Percentiles rank a stretch among this genome's conserved stretches.
These are phyloP conservation scores for Rubroboletus pulcherrimus DNA, from an alignment of 768 basidiomycete genomes.

Conservation along the genomic window DNA sequence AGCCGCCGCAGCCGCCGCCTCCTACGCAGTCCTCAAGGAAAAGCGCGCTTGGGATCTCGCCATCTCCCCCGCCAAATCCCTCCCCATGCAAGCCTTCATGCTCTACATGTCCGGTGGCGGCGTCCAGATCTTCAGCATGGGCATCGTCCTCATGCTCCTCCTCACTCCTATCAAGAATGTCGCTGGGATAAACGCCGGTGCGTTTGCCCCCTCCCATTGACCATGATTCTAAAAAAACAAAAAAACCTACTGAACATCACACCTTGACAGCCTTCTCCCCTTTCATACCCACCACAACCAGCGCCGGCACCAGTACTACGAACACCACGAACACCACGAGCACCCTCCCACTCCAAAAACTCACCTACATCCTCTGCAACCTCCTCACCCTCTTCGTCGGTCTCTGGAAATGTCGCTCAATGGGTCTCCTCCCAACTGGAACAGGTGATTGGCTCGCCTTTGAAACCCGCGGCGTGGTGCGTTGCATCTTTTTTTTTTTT, in stretches of 20 bases:
- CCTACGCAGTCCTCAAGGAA: slow-evolving; percentile 66
- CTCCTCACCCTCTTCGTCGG: slow-evolving; percentile 77
- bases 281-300: slow-evolving; percentile 45
- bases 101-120: slow-evolving; percentile 97
- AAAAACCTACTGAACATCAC: background rate
- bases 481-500: background rate
- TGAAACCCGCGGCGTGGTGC: slow-evolving; percentile 69
- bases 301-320: background rate
- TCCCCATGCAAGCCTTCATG: slow-evolving; percentile 98
- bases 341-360: slow-evolving; percentile 65
- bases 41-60: slow-evolving; percentile 86
- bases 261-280: slow-evolving; percentile 63
- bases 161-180: slow-evolving; percentile 83
- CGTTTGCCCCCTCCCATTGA: slow-evolving; percentile 20
- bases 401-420: slow-evolving; percentile 87
- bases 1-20: slow-evolving; percentile 34
- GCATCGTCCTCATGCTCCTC: slow-evolving; percentile 91
- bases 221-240: background rate
- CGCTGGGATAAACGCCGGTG: slow-evolving; percentile 73
- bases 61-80: slow-evolving; percentile 77
- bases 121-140: slow-evolving; percentile 95
- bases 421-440: slow-evolving; percentile 88
- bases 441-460: slow-evolving; percentile 96
- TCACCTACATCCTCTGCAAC: slow-evolving; percentile 70
- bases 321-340: slow-evolving; percentile 28